Conservation (phyloP, 441 rosid species). For the Gossypium trilobum region DNA sequence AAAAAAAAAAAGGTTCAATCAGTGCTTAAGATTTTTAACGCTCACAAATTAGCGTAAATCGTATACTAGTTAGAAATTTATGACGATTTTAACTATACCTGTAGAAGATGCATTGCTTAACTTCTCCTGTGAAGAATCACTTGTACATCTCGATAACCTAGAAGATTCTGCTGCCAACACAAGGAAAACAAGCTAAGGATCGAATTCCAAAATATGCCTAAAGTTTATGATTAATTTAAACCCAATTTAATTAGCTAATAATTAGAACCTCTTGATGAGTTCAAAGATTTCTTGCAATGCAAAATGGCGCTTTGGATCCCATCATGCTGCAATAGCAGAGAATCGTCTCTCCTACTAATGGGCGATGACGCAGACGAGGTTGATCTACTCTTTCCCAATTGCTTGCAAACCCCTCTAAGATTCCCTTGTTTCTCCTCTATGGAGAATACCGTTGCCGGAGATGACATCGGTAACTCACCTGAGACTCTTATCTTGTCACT, state of each 20-base stretch:
- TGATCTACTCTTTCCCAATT: constrained; percentile 66
- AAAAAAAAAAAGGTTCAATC: background rate
- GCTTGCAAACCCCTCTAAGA: constrained; percentile 27
- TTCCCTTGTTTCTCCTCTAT: constrained; percentile 38
- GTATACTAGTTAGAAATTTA: background rate
- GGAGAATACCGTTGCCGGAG: constrained; percentile 20
- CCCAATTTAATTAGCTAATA: background rate
- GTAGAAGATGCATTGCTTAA: constrained; percentile 36
- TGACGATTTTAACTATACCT: constrained; percentile 20
- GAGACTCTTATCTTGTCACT: constrained; percentile 11
- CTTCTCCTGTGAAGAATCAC: constrained; percentile 39
- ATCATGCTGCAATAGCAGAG: constrained; percentile 46
- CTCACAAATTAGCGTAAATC: background rate
- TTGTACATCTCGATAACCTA: constrained; percentile 31
- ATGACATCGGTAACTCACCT: constrained; percentile 10
- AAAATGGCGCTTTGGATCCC: constrained; percentile 62
- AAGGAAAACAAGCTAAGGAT: background rate
- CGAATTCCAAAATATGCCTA: background rate
- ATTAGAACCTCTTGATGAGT: constrained; percentile 39
- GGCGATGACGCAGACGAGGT: constrained; percentile 37
- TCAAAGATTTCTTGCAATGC: constrained; percentile 60
- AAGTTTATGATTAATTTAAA: background rate
- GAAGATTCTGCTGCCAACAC: constrained; percentile 29
- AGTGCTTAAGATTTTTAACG: background rate
- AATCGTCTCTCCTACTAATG: constrained; percentile 44